Evolutionary conservation across 2,329 filamentous ascomycete genomes (phyloP), one percentile per base, ranked within the genome.

Genomic region (Aureobasidium melanogenum): DNA sequence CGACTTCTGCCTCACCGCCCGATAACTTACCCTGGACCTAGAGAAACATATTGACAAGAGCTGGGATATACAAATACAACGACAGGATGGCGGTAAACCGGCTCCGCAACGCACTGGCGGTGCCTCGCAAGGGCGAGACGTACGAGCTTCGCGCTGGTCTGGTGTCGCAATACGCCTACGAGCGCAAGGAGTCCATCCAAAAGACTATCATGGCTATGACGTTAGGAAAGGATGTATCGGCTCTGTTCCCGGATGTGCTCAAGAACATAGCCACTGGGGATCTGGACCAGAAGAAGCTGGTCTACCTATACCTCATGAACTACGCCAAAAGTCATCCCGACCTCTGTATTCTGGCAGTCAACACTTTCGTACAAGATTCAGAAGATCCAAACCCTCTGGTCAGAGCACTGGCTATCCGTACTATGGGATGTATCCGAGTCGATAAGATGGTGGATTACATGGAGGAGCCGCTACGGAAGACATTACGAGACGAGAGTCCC

Each of bases 141-240:
- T 97, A 96, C 74, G 94, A 99, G 81, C 80, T 99, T 77, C 88
- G 94, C 74, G 91, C 93, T 66, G 94, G 94, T 41, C 81, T 99
- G 74, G 94, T 87, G 78, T 99, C 94, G 66, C 94, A 99, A 79
- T 99, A 97, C 88, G 94, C 94, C 63, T 97, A 95, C 78, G 94
- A 99, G 84, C 88, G 85, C 71, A 99, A 99, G 77, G 94, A 99
- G 80, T 89, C 94, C 26, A 99, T 99, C 69, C 94, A 99, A 74
- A 97, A 96, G 82, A 99, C 94, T 66, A 99, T 99, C 79, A 97
- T 97, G 92, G 92, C 94, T 73, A 99, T 99, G 94, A 99, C 94
- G 1, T 76, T 99, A 69, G 94, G 94, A 75, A 99, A 99, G 77
- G 94, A 99, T 77, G 94, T 99, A 63, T 99, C 94, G 59, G 89